Evolutionary conservation across 805 yeast genomes (phyloP).

Genomic region (Dipodascus albidus): DNA sequence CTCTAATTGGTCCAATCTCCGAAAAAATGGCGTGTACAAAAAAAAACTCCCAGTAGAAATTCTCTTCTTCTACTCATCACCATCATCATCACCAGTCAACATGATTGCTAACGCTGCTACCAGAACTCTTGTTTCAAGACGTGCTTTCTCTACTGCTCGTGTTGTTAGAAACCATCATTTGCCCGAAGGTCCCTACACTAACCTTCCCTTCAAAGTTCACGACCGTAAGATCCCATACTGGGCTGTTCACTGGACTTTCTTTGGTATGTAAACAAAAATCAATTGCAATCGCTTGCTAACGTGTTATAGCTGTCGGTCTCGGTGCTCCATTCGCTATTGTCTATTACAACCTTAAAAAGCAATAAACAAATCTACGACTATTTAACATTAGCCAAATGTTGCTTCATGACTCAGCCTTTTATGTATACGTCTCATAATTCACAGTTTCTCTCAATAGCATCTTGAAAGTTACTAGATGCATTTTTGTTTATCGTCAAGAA

Average conservation of each 20-base stretch:
- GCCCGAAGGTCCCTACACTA: constrained; percentile 78
- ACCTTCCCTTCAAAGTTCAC: constrained; percentile 91
- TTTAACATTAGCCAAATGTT: no score
- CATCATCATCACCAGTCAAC: constrained; percentile 10
- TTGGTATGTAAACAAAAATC: constrained; percentile 31
- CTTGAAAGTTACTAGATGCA: no score
- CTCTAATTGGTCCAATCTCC: background rate
- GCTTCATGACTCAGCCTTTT: background rate
- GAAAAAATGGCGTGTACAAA: background rate
- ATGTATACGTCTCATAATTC: background rate
- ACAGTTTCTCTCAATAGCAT: no score
- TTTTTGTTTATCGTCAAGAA: background rate
- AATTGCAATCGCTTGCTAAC: background rate
- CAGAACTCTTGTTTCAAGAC: constrained; percentile 16
- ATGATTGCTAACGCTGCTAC: constrained; percentile 5
- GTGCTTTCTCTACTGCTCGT: constrained; percentile 25
- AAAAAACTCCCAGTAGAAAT: no score
- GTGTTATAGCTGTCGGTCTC: constrained; percentile 37
- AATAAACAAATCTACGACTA: background rate
- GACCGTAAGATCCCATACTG: constrained; percentile 85
- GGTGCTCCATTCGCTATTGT: constrained; percentile 70
- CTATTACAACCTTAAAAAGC: constrained; percentile 75
- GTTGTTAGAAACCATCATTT: constrained; percentile 38
- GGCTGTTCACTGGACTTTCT: constrained; percentile 68
- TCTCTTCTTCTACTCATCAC: background rate